Percentiles rank a stretch among this genome's conserved stretches.
Conservation (phyloP, 345 rosid species). For the Eucalyptus shirleyi region DNA sequence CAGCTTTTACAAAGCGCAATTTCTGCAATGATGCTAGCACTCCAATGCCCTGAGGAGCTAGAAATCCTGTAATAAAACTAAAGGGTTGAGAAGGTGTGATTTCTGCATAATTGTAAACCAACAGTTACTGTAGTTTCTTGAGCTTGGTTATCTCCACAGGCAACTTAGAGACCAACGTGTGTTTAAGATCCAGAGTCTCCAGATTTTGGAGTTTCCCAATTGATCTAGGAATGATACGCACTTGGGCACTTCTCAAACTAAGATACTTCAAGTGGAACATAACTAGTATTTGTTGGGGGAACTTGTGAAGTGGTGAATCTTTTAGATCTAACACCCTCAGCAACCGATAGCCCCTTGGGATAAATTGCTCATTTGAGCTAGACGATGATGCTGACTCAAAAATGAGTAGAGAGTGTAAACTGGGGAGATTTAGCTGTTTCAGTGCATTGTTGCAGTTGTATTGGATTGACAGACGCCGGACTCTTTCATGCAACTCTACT, state of each 20-base stretch:
- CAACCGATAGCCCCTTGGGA: neutral
- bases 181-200: neutral
- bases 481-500: neutral
- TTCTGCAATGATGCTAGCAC: rapidly evolving
- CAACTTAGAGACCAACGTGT: neutral
- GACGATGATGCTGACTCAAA: neutral
- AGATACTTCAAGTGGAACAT: neutral
- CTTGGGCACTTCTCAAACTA: neutral
- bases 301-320: neutral
- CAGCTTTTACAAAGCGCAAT: too few species aligned
- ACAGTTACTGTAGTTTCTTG: neutral
- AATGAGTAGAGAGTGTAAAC: neutral
- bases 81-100: rapidly evolving
- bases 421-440: rapidly evolving
- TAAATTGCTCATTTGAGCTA: neutral
- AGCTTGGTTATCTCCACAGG: neutral
- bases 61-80: rapidly evolving
- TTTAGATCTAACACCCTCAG: neutral
- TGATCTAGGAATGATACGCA: neutral
- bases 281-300: neutral
- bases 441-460: rapidly evolving
- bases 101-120: rapidly evolving
- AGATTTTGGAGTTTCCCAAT: neutral
- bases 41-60: neutral
- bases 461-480: neutral